Conservation (phyloP, 1,139 yeast genomes). For the Yamadazyma oceani region DNA sequence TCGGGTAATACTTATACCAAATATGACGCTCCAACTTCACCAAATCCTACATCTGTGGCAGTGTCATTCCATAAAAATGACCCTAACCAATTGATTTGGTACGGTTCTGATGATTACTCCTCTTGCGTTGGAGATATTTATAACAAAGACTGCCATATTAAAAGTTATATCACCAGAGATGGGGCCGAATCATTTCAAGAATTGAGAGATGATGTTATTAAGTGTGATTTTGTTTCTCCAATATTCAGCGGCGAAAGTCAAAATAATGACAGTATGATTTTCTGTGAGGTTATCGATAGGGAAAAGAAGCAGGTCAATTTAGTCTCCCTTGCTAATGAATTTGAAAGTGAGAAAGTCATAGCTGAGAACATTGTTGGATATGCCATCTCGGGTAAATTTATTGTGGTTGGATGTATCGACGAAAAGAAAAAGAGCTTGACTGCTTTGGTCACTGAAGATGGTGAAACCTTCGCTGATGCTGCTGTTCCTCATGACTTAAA, state of each 20-base stretch:
- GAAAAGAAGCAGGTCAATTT: conserved; percentile 24
- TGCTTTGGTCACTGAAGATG: conserved; percentile 81
- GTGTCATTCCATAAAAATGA: conserved; percentile 60
- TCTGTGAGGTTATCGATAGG: conserved; percentile 52
- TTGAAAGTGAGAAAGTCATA: conserved; percentile 21
- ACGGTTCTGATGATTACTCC: conserved; percentile 40
- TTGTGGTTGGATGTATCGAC: conserved; percentile 65
- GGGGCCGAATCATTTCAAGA: conserved; percentile 62
- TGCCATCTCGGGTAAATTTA: conserved; percentile 53
- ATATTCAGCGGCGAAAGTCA: conserved; percentile 31
- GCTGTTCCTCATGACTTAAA: conserved; percentile 70
- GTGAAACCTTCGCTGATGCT: conserved; percentile 75
- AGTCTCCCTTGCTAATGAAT: conserved; percentile 28
- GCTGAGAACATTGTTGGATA: conserved; percentile 40
- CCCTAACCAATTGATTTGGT: conserved; percentile 64
- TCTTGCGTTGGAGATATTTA: conserved; percentile 48
- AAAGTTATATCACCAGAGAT: conserved; percentile 60
- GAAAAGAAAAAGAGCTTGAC: conserved; percentile 43
- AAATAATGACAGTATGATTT: conserved; percentile 49
- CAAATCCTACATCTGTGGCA: conserved; percentile 36
- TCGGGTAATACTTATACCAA: conserved; percentile 61
- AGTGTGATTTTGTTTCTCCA: conserved; percentile 70
- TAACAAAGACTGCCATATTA: conserved; percentile 48
- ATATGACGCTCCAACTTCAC: conserved; percentile 51
- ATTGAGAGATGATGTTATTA: conserved; percentile 49